Evolutionary conservation across 169 alveolate genomes (phyloP).

Genomic region (Cryptosporidium ubiquitum): DNA sequence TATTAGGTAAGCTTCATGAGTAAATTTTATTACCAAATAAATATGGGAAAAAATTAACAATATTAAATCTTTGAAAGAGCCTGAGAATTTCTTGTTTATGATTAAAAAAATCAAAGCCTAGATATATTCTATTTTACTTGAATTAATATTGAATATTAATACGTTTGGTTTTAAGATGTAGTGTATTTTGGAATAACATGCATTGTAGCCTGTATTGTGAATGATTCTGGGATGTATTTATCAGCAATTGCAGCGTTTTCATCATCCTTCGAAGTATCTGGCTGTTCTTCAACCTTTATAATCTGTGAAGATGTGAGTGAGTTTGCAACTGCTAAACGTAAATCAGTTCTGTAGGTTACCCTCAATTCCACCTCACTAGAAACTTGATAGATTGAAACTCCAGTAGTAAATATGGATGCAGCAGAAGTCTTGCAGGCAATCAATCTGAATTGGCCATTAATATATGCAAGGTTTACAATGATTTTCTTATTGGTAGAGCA

Average conservation of each 20-base stretch:
- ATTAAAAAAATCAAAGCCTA: background rate
- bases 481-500: slow-evolving; percentile 31
- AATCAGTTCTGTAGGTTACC: slow-evolving; percentile 54
- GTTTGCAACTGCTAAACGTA: slow-evolving; percentile 67
- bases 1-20: background rate
- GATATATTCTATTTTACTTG: background rate
- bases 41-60: no score
- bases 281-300: slow-evolving; percentile 50
- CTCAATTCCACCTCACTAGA: slow-evolving; percentile 29
- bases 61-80: background rate
- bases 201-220: slow-evolving; percentile 15
- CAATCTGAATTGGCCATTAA: slow-evolving; percentile 26
- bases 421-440: slow-evolving; percentile 40
- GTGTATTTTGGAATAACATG: slow-evolving; percentile 42
- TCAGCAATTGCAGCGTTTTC: background rate
- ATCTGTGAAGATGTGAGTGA: slow-evolving; percentile 39
- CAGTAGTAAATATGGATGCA: slow-evolving; percentile 36
- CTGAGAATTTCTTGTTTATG: background rate
- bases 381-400: slow-evolving; percentile 58
- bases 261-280: slow-evolving; percentile 60
- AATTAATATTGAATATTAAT: no score
- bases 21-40: no score
- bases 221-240: slow-evolving; percentile 35
- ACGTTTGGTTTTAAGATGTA: background rate
- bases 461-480: slow-evolving; percentile 32